Evolutionary conservation across 2,329 filamentous ascomycete species (phyloP), one percentile per base, ranked within the genome.

Genomic region (Aphanoascus verrucosus): DNA sequence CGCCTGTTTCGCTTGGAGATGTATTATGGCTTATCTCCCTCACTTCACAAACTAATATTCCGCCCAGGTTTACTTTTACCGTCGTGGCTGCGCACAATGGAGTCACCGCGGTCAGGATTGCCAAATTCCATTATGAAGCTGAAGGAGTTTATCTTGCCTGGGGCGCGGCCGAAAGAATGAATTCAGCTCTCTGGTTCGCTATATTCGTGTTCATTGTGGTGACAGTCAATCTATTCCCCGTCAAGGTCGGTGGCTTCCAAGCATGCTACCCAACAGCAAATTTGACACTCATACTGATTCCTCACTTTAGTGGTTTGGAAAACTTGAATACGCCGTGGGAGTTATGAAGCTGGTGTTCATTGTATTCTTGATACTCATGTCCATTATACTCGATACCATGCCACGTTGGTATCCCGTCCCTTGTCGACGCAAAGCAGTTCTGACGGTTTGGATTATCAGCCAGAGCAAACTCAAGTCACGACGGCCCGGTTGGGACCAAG

Each of bases 351-450:
- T 70, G 44, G 55, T 62, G 5, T 72, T 72, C 55, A 68, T 74
- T 41, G 64, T 68, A 17, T 60, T 66, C 4, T 50, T 73, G 23
- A 73, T 73, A 52, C 57, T 71, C 7, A 67, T 73, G 62, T 74
- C 73, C 56, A 62, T 72, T 15, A 63, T 71, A 41, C 53, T 73
- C 48, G 67, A 66, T 48, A 62, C 72, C 12, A 56, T 65, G 64
- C 63, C 41, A 65, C 69, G 57, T 63, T 40, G 66, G 67, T 69
- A 55, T 14, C 12, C 17, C 20, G 12, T n/a, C 45, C 23, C 14
- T 17, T n/a, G 9, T 31, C 34, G 9, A 1, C 2, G 14, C n/a
- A 19, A 28, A 32, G 4, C 12, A 45, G 19, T 69, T 60, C 49
- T 62, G 60, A 12, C 68, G 67, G 52, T 50, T 59, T 63, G 8